Base-by-base conservation (phyloP, 148 eudicot species). In the Nyssa sinensis region DNA sequence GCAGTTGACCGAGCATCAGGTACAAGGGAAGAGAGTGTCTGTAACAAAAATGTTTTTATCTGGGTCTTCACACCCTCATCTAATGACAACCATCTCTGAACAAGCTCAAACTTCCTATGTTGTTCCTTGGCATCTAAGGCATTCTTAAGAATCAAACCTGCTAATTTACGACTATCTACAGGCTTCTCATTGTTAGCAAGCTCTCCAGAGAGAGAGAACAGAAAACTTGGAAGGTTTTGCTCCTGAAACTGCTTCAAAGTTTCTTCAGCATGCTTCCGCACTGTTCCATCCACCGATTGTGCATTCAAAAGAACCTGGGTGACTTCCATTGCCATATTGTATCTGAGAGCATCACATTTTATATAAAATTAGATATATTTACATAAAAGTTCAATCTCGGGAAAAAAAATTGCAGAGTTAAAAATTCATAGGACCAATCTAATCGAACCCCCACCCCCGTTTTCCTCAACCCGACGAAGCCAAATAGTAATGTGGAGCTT, bases 121-220 rank as follows among this genome's bases (percentile, higher is more conserved):
- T 92, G 97, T 78, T 94, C 98, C 79, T 94, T 90, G 31, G 98
- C 98, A 83, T 94, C 98, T 83, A 94, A 81, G 24, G 97, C 97
- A 85, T 92, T 94, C 78, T 94, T 94, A 37, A 94, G 90, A 63
- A 92, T 79, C 78, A 92, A 87, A 73, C 98, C 98, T 0, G 94
- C 97, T 62, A 94, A 74, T 72, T 86, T 94, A 62, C 98, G 91
- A 57, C 97, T 92, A 47, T 92, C 97, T 39, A 85, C 85, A 49
- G 97, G 97, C 81, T 94, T 92, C 76, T 89, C 93, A 59, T 94
- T 91, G 53, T 81, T 90, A 67, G 90, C 89, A 74, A 94, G 91
- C 87, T 94, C 98, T 35, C 91, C 93, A 24, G 98, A 88, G 24
- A 94, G 89, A n/a, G 98, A 91, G 32, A 88, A 73, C 76, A 94